Base-by-base conservation (phyloP, 257 asterid genomes). In the Paraleonurus japonicus region DNA sequence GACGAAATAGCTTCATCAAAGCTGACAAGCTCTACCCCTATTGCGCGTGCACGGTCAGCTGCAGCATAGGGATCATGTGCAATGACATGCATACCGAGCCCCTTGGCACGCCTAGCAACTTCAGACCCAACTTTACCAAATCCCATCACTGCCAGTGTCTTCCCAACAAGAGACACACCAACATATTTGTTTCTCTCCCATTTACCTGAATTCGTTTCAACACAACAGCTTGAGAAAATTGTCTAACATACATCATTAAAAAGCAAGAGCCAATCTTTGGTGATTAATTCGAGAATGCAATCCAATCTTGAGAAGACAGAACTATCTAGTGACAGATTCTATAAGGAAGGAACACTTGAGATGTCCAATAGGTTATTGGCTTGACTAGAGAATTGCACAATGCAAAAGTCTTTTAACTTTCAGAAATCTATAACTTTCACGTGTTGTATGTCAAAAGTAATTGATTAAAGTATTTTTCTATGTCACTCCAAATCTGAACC, bases 91-190 rank as follows among this genome's bases (percentile, higher is more conserved):
- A 92, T 92, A 43, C 98, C 98, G 2, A 92, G 92, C 35, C 96
- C 98, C 84, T 90, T 92, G 23, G 98, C 97, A 35, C 96, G 91
- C 82, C 98, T 85, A 50, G 97, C 96, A 65, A 92, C 98, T 87
- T 92, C 98, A n/a, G 98, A 81, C 33, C 97, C 98, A 27, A 90
- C 98, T 84, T 93, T 93, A 10, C 98, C 98, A 26, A 93, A 93
- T 35, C 98, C 98, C 97, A 93, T 87, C n/a, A 93, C 98, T 0
- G 94, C 95, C 63, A 90, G 87, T 28, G 92, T 93, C 81, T 93
- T 93, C 20, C 98, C 98, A 30, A 90, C 98, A 70, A 93, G 95
- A 63, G 98, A 93, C 15, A 90, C 98, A 63, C 98, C 98, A 35
- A 93, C 92, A 54, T 93, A 93, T 73, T 93, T 93, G 85, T 54